A percentile compares a stretch with the other conserved stretches of the same genome.
Conservation (phyloP, 495 filamentous ascomycete genomes). For the Aspergillus saccharolyticus region DNA sequence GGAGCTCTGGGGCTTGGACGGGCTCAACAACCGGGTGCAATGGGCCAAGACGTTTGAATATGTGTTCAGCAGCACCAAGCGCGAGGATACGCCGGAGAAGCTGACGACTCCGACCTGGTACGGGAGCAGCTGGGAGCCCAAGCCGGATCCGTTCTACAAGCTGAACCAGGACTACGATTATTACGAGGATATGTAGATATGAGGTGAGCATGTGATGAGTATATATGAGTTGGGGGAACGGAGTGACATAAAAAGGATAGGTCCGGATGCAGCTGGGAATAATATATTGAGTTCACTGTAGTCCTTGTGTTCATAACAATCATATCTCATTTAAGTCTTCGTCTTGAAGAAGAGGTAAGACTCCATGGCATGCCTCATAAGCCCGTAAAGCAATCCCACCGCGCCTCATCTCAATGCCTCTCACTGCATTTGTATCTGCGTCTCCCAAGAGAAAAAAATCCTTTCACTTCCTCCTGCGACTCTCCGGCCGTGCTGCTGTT, state of each 20-base stretch:
- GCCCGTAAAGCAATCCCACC: too few species aligned
- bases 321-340: background rate
- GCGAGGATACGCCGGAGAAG: slow-evolving; percentile 29
- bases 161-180: slow-evolving; percentile 34
- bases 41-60: slow-evolving; percentile 42
- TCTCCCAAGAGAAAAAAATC: too few species aligned
- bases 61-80: slow-evolving; percentile 26
- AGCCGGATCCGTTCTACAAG: slow-evolving; percentile 26
- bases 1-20: slow-evolving; percentile 39
- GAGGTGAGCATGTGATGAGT: too few species aligned
- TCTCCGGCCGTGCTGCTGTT: slow-evolving; percentile 12
- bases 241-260: too few species aligned
- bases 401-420: too few species aligned
- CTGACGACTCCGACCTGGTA: slow-evolving; percentile 31
- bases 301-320: background rate
- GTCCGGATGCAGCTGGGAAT: too few species aligned
- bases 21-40: slow-evolving; percentile 37
- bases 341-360: background rate
- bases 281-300: background rate
- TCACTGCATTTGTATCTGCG: too few species aligned
- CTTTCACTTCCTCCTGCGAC: slow-evolving; percentile 3
- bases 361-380: too few species aligned
- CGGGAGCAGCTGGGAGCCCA: slow-evolving; percentile 27
- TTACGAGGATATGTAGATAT: slow-evolving; percentile 14
- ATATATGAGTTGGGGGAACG: too few species aligned